Evolutionary conservation across 768 basidiomycete species (phyloP), one percentile per base, ranked within the genome.

Genomic region (Serendipita vermifera): DNA sequence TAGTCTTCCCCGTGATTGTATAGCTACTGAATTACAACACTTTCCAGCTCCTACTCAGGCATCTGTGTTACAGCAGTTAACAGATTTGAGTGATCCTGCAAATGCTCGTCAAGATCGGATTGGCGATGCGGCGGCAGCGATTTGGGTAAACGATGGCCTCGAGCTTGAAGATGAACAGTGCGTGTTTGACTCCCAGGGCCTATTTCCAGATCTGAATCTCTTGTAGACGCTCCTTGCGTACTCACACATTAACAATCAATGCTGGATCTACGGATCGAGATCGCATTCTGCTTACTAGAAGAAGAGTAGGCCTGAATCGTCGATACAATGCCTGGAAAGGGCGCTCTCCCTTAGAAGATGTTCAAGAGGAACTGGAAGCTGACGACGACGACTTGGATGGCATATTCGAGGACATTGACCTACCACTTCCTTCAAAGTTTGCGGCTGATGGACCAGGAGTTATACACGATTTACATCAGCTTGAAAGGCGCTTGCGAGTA

Each of bases 111-210:
- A 51, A n/a, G n/a, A 29, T 26, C 22, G 7, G 31, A n/a, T 26
- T 51, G 9, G 46, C 15, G 4, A 51, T 51, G 22, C 46, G 31
- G 46, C 22, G 9, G 7, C n/a, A 29, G 46, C 29, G 9, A 4
- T 26, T 17, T 51, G 46, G 46, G 22, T 51, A 9, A 51, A 51
- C n/a, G 46, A 51, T 9, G 46, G 46, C 9, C 46, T 51, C 9
- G 46, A 51, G 5, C 15, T 51, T 20, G 46, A 51, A 29, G 46
- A 51, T 9, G 5, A 9, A 4, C 46, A 51, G 46, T 51, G 31
- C 5, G 46, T 5, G 3, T 3, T 3, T 7, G 5, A 17, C 15
- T 17, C 9, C 5, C 9, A 26, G 24, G 14, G 4, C 7, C n/a
- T n/a, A n/a, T 29, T 26, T 22, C 31, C 29, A 29, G 15, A 22